Evolutionary conservation across 768 basidiomycete species (phyloP).

Genomic region (Xerocomus spinulosus): DNA sequence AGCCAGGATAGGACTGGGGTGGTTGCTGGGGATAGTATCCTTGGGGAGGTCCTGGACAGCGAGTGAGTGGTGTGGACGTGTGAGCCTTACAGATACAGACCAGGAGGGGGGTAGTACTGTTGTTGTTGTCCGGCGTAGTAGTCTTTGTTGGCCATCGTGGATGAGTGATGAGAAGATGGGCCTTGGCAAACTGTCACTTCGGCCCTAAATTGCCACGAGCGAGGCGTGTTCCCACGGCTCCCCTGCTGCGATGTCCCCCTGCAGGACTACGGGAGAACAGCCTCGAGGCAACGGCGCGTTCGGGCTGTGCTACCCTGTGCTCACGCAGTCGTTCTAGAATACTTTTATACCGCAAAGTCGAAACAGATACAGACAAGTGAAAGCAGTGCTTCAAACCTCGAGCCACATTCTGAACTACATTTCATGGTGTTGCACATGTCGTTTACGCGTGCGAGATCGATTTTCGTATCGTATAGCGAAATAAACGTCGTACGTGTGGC

Average conservation of each 20-base stretch:
- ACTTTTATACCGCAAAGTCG: too few species aligned
- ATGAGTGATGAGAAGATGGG: constrained; percentile 15
- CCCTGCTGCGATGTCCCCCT: neutral
- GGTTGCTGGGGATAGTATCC: constrained; percentile 74
- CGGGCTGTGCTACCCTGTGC: constrained; percentile 11
- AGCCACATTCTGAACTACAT: too few species aligned
- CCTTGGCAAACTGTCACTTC: too few species aligned
- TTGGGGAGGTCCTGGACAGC: constrained; percentile 48
- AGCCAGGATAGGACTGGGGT: constrained; percentile 58
- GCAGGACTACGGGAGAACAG: too few species aligned
- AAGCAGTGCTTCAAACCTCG: too few species aligned
- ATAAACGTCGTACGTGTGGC: too few species aligned
- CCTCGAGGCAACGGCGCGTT: constrained; percentile 14
- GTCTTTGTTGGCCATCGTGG: constrained; percentile 67
- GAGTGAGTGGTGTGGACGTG: constrained; percentile 25
- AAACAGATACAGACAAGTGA: too few species aligned
- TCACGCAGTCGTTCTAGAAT: neutral
- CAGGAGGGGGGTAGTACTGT: constrained; percentile 55
- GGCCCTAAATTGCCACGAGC: constrained; percentile 25
- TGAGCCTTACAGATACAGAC: constrained; percentile 26
- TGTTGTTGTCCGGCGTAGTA: constrained; percentile 56
- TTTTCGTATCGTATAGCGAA: too few species aligned
- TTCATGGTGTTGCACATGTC: too few species aligned
- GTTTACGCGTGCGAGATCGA: too few species aligned
- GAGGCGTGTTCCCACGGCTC: constrained; percentile 19